Base-by-base conservation (phyloP, 2,329 filamentous ascomycete genomes). In the Ustulina deusta region DNA sequence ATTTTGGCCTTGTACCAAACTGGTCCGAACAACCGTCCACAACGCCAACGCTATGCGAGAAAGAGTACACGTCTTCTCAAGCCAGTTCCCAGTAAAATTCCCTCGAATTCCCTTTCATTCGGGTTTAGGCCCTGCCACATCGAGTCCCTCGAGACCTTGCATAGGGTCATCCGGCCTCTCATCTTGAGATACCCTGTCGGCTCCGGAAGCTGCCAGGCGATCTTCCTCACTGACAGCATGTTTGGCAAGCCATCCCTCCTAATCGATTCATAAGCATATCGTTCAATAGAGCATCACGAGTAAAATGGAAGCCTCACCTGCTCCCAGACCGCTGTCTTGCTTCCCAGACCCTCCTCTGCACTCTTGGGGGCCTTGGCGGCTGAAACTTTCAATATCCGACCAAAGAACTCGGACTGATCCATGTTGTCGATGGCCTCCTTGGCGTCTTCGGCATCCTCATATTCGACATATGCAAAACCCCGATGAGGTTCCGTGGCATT, bases 381-480 rank as follows among this genome's bases (percentile, higher is more conserved):
- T 51, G 93, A 94, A 59, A 98, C 95, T 79, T 94, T 97, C 79
- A 99, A 91, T 15, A 96, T 91, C 67, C 93, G 89, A 11, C 96
- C 97, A 78, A 95, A 98, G 52, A 99, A 87, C 82, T 98, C 95
- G 68, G 94, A 92, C 79, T 97, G 94, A 78, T 99, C 93, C 95
- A 99, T 98, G 78, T 99, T 99, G 85, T 98, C 94, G 79, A 99
- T 97, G 58, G 96, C 96, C 81, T 98, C 95, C 76, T 90, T 90
- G 32, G 94, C 95, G 81, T 99, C 96, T 65, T 91, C 88, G 13
- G 89, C 86, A 65, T 93, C 87, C 75, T 97, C 94, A 77, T 93
- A 99, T 78, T 99, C 96, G 58, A 99, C 93, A 78, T 99, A 98
- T 66, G 94, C 96, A 80, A 98, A 99, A 0, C 97, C 96, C 60